Base-by-base conservation (phyloP, 345 rosid genomes). In the Microthlaspi erraticum region DNA sequence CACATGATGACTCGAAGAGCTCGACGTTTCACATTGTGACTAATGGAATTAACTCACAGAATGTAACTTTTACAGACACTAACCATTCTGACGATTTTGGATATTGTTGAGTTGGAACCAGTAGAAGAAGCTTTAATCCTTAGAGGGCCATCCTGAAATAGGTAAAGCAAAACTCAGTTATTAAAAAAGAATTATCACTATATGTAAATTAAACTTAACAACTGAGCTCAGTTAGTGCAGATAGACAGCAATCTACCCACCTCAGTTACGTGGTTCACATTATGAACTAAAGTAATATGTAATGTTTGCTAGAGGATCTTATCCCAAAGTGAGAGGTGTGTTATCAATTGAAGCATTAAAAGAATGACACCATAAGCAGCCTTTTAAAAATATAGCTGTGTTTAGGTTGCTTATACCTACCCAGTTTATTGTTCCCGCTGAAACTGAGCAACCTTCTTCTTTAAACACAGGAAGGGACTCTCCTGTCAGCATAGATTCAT, bases 401-500 rank as follows among this genome's bases (percentile, higher is more conserved):
- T 61, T 59, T 19, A 61, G 66, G 61, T 41, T 20, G 17, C 14
- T 2, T 55, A 55, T 23, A 32, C 79, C 17, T 89, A 89, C 96
- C 98, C 98, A 92, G 73, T 92, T 92, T 74, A 89, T 77, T 42
- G 98, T 89, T 93, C 98, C 97, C 20, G 97, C 91, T 57, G 97
- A 91, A 76, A 93, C 96, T 46, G 70, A 70, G 45, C 80, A 81
- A 31, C 90, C 93, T 72, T 77, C 71, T 68, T 91, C 96, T 85
- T 93, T 93, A 68, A 85, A 89, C 45, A 89, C 93, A 23, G 96
- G 98, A 74, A 89, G 86, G 68, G 97, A 91, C 86, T 91, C 98
- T 55, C 98, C 97, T 2, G 98, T 91, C 64, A 93, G 88, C 97
- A 93, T 93, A 82, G 97, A 91, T 81, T 93, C 98, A 72, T 93